Percentiles rank a stretch among this genome's conserved stretches.
Conservation (phyloP, 345 rosid genomes). For the Eucalyptus erythrocorys region DNA sequence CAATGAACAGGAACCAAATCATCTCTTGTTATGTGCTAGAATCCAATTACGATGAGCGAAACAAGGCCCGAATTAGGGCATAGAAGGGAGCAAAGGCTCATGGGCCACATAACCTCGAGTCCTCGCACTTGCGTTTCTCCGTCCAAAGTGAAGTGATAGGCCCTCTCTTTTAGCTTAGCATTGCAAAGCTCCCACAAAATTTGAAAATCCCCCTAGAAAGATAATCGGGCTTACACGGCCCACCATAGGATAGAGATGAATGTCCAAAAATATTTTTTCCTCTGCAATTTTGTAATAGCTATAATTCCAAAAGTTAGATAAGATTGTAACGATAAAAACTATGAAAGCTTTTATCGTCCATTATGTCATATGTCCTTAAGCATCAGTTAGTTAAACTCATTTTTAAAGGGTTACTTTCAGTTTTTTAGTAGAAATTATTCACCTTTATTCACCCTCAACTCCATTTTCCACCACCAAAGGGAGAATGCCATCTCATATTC, state of each 20-base stretch:
- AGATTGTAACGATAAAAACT: neutral
- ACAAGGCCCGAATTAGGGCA: neutral
- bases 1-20: no score
- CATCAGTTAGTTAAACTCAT: neutral
- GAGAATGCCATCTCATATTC: neutral
- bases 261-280: neutral
- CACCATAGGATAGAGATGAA: neutral
- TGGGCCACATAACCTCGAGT: neutral
- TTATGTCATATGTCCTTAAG: neutral
- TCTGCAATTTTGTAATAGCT: neutral
- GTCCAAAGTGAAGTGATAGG: neutral
- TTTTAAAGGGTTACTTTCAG: neutral
- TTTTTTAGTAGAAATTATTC: neutral
- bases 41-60: neutral
- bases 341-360: neutral
- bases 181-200: neutral
- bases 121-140: neutral
- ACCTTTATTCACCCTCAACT: neutral
- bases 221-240: neutral
- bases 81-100: neutral
- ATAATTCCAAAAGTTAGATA: neutral
- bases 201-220: neutral
- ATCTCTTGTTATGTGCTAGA: neutral
- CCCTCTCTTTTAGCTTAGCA: neutral
- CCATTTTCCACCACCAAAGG: neutral